Base-by-base conservation (phyloP, 352 stramenopile species). In the Phytophthora sojae region DNA sequence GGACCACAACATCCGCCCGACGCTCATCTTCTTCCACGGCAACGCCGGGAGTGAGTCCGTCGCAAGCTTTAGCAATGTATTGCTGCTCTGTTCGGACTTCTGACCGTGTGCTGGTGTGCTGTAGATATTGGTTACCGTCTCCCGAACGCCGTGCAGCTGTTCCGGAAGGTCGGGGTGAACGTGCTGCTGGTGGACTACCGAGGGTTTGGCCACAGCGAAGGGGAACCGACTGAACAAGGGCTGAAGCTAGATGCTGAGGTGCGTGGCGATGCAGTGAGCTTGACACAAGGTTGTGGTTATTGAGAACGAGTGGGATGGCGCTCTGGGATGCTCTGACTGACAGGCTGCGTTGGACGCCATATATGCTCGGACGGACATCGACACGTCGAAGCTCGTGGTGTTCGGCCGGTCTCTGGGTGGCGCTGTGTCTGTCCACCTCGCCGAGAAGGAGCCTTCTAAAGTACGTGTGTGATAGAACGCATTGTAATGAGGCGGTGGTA, bases 21-120 rank as follows among this genome's bases (percentile, higher is more conserved):
- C 96, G 9, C 77, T 99, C 56, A 85, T 99, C 32, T 99, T 98
- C 61, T 98, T 98, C 76, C 96, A 99, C 54, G 96, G 94, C 66
- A 99, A 99, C 73, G 95, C 96, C 19, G 94, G 94, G 75, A 95
- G 89, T 96, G 71, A 62, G 80, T 81, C 49, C 1, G 6, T 42
- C 5, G 14, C 8, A n/a, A 2, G 29, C 7, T 15, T 61, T 26
- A 17, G 52, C 15, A 17, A n/a, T 49, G 12, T 21, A 49, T 14
- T 25, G 8, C 51, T 26, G 14, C 49, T 9, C 29, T 26, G 19
- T 61, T 1, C 21, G 21, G 3, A 60, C 6, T 37, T 15, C 25
- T 42, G 47, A 8, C 0, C 6, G 15, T 21, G 39, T 17, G 17
- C n/a, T 57, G 60, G 26, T 44, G 14, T 55, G 51, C 14, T 67